A percentile compares a stretch with the other conserved stretches of the same genome.
Evolutionary conservation across 352 stramenopile genomes (phyloP).

Genomic region (Pythium diclinum): DNA sequence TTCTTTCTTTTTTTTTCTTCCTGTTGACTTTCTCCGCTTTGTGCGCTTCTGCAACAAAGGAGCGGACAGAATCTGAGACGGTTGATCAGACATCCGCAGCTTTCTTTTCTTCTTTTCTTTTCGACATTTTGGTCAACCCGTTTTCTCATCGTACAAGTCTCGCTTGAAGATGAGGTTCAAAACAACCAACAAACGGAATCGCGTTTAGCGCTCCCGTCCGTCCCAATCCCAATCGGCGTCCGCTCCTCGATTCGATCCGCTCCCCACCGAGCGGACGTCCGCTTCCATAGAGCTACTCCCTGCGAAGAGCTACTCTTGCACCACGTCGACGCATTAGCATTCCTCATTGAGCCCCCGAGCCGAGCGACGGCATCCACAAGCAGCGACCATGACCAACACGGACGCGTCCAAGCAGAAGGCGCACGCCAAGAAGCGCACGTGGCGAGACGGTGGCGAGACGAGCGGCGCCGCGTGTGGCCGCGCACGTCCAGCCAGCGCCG

Average conservation of each 20-base stretch:
- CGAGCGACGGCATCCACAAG: neutral
- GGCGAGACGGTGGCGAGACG: slow-evolving; percentile 26
- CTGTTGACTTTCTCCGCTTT: slow-evolving; percentile 8
- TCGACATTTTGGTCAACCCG: neutral
- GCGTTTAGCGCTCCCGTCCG: neutral
- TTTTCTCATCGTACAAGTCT: neutral
- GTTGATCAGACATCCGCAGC: neutral
- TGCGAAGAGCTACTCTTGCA: slow-evolving; percentile 17
- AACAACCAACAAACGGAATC: slow-evolving; percentile 11
- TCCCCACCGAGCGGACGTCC: slow-evolving; percentile 20
- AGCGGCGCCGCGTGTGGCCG: slow-evolving; percentile 18
- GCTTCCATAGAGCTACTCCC: slow-evolving; percentile 2
- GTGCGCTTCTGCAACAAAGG: slow-evolving; percentile 1
- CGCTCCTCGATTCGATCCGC: slow-evolving; percentile 7
- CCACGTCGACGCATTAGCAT: slow-evolving; percentile 1
- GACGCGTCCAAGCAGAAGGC: slow-evolving; percentile 26
- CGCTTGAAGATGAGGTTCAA: slow-evolving; percentile 17
- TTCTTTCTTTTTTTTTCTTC: slow-evolving; percentile 24
- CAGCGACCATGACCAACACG: slow-evolving; percentile 27
- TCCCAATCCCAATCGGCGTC: slow-evolving; percentile 9
- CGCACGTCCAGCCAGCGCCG: slow-evolving; percentile 18
- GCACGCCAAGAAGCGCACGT: slow-evolving; percentile 54
- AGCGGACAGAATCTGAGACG: slow-evolving; percentile 9
- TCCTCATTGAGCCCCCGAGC: neutral
- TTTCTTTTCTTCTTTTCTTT: slow-evolving; percentile 14